Evolutionary conservation across 2,329 filamentous ascomycete species (phyloP).

Genomic region (Lithohypha guttulata): DNA sequence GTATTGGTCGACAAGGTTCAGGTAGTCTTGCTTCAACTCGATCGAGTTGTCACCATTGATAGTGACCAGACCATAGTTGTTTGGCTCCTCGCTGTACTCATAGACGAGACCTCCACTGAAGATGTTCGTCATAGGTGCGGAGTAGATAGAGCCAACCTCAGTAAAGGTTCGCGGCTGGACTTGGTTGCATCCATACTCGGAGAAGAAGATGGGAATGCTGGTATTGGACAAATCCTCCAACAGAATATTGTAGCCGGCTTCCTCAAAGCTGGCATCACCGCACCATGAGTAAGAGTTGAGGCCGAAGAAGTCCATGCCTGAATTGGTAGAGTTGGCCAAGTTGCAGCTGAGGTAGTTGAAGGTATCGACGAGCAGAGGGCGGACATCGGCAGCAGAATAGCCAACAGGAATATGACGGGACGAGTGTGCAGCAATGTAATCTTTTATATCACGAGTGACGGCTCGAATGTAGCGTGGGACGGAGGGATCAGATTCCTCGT

Average conservation of each 20-base stretch:
- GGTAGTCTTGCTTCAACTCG: conserved; percentile 53
- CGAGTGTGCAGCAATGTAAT: conserved; percentile 52
- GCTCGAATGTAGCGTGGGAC: conserved; percentile 52
- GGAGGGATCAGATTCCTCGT: conserved; percentile 43
- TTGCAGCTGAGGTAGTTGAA: conserved; percentile 52
- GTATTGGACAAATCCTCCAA: conserved; percentile 48
- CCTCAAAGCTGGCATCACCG: conserved; percentile 45
- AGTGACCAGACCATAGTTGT: conserved; percentile 48
- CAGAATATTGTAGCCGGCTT: conserved; percentile 46
- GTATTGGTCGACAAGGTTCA: conserved; percentile 66
- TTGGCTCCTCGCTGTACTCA: conserved; percentile 39
- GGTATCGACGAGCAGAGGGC: conserved; percentile 48
- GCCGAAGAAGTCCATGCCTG: conserved; percentile 53
- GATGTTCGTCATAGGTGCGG: conserved; percentile 46
- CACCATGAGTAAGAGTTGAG: conserved; percentile 62
- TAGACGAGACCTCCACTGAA: conserved; percentile 49
- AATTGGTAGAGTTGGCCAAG: conserved; percentile 38
- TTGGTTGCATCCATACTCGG: conserved; percentile 56
- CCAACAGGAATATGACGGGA: conserved; percentile 52
- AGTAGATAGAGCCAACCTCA: conserved; percentile 51
- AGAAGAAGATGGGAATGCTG: conserved; percentile 54
- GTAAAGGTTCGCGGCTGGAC: conserved; percentile 47
- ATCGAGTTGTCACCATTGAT: conserved; percentile 49
- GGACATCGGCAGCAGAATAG: conserved; percentile 57
- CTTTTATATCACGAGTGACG: conserved; percentile 56